A percentile compares a stretch with the other conserved stretches of the same genome.
phyloP scores from a whole-genome alignment of 139 green algal genomes.

The Astrephomene gubernaculifera region DNA sequence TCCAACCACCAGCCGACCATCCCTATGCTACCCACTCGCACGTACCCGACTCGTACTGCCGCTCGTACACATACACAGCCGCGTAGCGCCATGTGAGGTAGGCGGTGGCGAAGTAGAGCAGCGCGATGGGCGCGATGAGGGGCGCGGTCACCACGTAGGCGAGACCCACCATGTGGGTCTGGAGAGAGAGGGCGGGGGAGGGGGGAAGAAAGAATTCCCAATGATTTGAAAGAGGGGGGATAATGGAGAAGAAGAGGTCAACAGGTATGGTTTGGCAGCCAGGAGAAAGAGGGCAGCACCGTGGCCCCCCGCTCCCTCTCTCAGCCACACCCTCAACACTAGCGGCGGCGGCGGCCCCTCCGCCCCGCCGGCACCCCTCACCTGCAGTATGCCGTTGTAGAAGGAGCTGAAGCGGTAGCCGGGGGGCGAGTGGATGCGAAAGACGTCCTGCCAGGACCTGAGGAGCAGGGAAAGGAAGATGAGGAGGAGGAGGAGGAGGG shows the following conservation, averaged over 20 bases:
- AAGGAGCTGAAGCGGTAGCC: constrained; percentile 36
- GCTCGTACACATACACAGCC: constrained; percentile 49
- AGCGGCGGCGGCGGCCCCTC: too few relatives aligned
- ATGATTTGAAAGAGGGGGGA: too few relatives aligned
- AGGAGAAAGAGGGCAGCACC: too few relatives aligned
- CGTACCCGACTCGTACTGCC: constrained; percentile 54
- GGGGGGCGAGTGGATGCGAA: constrained; percentile 12
- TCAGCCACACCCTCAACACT: background rate
- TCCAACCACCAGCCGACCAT: too few relatives aligned
- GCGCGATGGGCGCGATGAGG: constrained; percentile 70
- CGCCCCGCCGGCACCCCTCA: too few relatives aligned
- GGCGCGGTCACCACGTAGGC: constrained; percentile 60
- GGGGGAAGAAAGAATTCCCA: too few relatives aligned
- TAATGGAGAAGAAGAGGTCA: too few relatives aligned
- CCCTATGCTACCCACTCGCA: background rate
- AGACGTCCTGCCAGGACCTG: constrained; percentile 33
- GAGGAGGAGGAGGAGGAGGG: too few relatives aligned
- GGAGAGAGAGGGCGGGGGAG: background rate
- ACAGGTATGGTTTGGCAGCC: too few relatives aligned
- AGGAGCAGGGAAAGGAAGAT: too few relatives aligned
- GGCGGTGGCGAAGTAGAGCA: constrained; percentile 57
- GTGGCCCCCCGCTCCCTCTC: background rate
- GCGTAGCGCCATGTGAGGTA: constrained; percentile 53
- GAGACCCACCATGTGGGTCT: constrained; percentile 48
- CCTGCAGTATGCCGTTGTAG: constrained; percentile 39